phyloP scores from a whole-genome alignment of 768 basidiomycete genomes.

The Podaxis sp. region DNA sequence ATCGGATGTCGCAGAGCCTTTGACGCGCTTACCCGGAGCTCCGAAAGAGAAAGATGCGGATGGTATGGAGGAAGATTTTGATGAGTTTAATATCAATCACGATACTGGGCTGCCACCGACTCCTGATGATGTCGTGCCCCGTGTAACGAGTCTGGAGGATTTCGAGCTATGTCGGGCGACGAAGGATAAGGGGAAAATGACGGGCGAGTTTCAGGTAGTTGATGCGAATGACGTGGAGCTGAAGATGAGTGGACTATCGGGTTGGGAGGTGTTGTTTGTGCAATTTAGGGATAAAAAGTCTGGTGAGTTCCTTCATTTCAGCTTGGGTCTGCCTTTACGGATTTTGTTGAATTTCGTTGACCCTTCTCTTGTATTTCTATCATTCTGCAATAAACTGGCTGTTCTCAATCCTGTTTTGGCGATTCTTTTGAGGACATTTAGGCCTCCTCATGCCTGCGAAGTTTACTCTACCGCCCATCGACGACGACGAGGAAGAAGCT shows the following conservation, averaged over 20 bases:
- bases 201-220: conserved; percentile 53
- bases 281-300: conserved; percentile 59
- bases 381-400: conserved; percentile 5
- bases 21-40: conserved; percentile 15
- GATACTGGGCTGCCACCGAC: conserved; percentile 13
- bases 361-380: conserved; percentile 3
- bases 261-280: conserved; percentile 70
- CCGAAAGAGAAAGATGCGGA: conserved; percentile 27
- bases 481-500: conserved; percentile 60
- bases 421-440: conserved; percentile 27
- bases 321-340: conserved; percentile 13
- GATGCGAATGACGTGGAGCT: conserved; percentile 36
- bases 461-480: conserved; percentile 54
- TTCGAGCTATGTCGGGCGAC: conserved; percentile 65
- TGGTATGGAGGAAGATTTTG: conserved; percentile 25
- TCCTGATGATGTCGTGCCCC: conserved; percentile 33
- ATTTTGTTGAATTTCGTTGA: not conserved
- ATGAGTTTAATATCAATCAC: conserved; percentile 15
- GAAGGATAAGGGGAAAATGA: conserved; percentile 52
- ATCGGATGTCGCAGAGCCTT: conserved; percentile 42
- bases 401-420: conserved; percentile 12
- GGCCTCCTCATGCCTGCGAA: conserved; percentile 61
- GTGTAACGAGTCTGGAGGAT: conserved; percentile 37
- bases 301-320: conserved; percentile 44
- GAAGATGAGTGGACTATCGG: conserved; percentile 50